A percentile compares a stretch with the other conserved stretches of the same genome.
Conservation (phyloP, 176 grass and related monocot genomes). For the barley (Hordeum vulgare) region DNA sequence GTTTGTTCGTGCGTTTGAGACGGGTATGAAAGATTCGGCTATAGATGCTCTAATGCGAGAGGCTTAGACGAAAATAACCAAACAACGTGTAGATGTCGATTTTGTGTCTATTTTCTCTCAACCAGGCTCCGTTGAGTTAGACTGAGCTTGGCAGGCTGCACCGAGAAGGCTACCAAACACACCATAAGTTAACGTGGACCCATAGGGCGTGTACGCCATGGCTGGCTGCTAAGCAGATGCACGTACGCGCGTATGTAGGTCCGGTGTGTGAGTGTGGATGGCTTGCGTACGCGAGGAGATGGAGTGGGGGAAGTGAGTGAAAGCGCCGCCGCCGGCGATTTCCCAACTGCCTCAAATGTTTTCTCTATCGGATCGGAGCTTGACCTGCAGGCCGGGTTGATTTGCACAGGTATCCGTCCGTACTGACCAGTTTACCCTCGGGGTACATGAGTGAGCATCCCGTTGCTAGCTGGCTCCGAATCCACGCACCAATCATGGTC, state of each 20-base stretch:
- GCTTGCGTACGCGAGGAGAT: background rate
- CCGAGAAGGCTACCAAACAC: no score
- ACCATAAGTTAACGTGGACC: background rate
- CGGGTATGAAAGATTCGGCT: no score
- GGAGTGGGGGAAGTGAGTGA: background rate
- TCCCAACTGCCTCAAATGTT: background rate
- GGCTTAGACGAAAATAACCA: no score
- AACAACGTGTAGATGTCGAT: no score
- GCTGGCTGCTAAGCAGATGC: background rate
- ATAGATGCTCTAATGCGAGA: no score
- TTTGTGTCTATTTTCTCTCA: no score
- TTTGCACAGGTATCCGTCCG: background rate
- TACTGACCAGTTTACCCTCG: background rate
- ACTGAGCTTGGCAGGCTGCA: no score
- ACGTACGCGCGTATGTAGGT: background rate
- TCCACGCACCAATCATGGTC: background rate
- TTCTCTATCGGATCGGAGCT: background rate
- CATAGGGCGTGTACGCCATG: background rate
- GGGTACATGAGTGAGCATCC: background rate
- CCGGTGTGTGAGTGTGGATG: background rate
- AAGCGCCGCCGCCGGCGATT: background rate
- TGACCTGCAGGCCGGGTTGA: background rate
- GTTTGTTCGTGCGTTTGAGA: no score
- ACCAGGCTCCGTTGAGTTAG: no score
- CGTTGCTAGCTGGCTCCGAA: background rate